phyloP scores from a whole-genome alignment of 768 basidiomycete genomes.

The Strobilomyces dryophilus region DNA sequence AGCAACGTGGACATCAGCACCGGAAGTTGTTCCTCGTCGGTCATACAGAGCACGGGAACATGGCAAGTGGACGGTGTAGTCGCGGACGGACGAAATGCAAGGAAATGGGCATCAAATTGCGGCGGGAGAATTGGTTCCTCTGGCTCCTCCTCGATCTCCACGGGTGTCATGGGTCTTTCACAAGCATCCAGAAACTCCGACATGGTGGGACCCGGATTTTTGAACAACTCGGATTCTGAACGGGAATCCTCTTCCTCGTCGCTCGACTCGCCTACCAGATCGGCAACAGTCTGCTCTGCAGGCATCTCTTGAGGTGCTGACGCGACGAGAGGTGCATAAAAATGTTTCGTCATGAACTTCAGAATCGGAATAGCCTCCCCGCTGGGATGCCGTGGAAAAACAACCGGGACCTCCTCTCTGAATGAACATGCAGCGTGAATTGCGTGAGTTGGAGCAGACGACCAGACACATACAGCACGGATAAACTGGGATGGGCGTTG shows the following conservation, averaged over 20 bases:
- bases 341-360: background rate
- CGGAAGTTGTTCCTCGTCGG: too few relatives aligned
- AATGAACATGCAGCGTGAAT: background rate
- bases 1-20: too few relatives aligned
- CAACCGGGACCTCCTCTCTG: slow-evolving; percentile 6
- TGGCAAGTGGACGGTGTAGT: background rate
- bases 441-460: too few relatives aligned
- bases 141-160: too few relatives aligned
- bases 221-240: too few relatives aligned
- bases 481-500: background rate
- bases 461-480: background rate
- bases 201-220: too few relatives aligned
- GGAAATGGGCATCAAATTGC: too few relatives aligned
- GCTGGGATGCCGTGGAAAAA: slow-evolving; percentile 6
- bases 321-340: slow-evolving; percentile 1
- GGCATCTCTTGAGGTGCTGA: background rate
- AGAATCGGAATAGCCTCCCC: slow-evolving; percentile 4
- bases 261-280: too few relatives aligned
- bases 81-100: background rate
- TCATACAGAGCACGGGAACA: background rate
- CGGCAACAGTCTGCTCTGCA: background rate
- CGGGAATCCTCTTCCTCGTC: too few relatives aligned
- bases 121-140: too few relatives aligned
- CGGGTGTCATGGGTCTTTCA: too few relatives aligned
- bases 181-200: too few relatives aligned